Evolutionary conservation across 2,329 filamentous ascomycete species (phyloP).

Genomic region (Coniochaeta hoffmannii): DNA sequence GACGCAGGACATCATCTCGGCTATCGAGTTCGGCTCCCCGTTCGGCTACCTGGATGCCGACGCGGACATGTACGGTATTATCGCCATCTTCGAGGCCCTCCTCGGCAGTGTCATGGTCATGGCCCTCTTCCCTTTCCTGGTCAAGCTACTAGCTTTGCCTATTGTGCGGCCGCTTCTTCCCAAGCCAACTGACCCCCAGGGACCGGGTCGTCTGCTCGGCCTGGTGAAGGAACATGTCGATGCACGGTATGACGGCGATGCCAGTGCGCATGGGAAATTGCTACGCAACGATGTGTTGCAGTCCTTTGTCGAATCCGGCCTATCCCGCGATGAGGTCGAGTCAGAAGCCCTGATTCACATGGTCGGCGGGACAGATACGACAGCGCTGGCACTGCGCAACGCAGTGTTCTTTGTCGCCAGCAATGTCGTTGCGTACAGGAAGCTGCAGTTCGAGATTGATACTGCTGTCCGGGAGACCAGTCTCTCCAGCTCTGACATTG

Average conservation of each 20-base stretch:
- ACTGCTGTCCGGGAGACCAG: background rate
- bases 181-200: constrained; percentile 7
- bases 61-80: constrained; percentile 30
- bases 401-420: constrained; percentile 8
- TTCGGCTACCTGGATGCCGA: constrained; percentile 38
- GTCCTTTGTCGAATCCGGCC: constrained; percentile 6
- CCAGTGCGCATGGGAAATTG: background rate
- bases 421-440: constrained; percentile 3
- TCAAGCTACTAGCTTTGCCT: constrained; percentile 5
- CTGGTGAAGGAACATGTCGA: constrained; percentile 12
- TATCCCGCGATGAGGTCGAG: constrained; percentile 7
- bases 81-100: constrained; percentile 24
- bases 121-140: constrained; percentile 7
- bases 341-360: constrained; percentile 10
- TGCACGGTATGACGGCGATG: constrained; percentile 7
- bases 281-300: constrained; percentile 9
- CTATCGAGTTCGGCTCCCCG: constrained; percentile 33
- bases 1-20: constrained; percentile 39
- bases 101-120: constrained; percentile 9
- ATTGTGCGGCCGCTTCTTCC: constrained; percentile 7
- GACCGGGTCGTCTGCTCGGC: constrained; percentile 10
- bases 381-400: constrained; percentile 8
- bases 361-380: constrained; percentile 11
- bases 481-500: background rate
- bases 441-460: constrained; percentile 10